Base-by-base conservation (phyloP, 208 protist genomes). In the Trypanosomatidae sp. region DNA sequence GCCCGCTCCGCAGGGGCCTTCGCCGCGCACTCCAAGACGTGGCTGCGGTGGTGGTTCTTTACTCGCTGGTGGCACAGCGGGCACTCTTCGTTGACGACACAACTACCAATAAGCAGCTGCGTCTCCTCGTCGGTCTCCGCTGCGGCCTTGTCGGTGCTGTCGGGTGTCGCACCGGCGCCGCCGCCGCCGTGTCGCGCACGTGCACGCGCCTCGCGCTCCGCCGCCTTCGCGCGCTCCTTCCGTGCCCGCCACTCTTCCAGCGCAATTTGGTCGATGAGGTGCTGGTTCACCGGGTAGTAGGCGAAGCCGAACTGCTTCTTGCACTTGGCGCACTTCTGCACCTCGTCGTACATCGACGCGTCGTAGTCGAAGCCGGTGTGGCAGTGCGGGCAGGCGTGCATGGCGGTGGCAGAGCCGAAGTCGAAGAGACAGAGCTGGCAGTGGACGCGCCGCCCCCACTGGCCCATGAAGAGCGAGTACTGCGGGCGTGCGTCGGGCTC, bases 401-500 rank as follows among this genome's bases (percentile, higher is more conserved):
- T 58, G 1, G 90, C 92, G 0, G 90, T 93, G 19, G 90, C 88
- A 47, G 79, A 88, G 33, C 92, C 92, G 66, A 95, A 96, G 1
- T 82, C 74, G 56, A 92, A 88, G 28, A 96, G 85, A 59, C 92
- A 96, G 55, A 91, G 80, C 66, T 96, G 89, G 69, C 92, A 96
- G 81, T 96, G 92, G 44, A 94, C 85, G 66, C 85, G 87, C 81
- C 86, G 85, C 6, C 87, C 88, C 74, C 87, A 90, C 36, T 80
- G 71, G 28, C 92, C 92, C 92, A 96, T 96, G 74, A 96, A 94
- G 41, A 96, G 86, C 12, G 88, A 88, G 80, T 96, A 96, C 69
- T 96, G 92, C 64, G 84, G 86, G 46, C 83, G 83, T 5, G 80
- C 62, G 74, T 96, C 92, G 0, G 89, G 88, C 67, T 89, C 80